These are phyloP conservation scores for Cladophialophora psammophila DNA, from an alignment of 2,329 filamentous ascomycete genomes.

Conservation along the genomic window DNA sequence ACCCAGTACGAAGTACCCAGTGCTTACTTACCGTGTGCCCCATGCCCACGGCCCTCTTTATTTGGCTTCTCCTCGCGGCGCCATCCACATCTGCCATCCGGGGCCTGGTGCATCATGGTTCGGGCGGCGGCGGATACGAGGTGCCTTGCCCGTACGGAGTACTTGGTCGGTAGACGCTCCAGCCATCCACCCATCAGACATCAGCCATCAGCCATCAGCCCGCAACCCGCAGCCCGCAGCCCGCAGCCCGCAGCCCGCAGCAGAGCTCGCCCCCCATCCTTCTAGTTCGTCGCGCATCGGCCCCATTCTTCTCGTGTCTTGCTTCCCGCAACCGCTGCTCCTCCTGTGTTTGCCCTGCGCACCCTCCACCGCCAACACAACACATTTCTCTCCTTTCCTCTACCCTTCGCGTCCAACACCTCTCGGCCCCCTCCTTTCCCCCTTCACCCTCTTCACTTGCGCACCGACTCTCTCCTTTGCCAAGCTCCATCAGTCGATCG, in stretches of 20 bases:
- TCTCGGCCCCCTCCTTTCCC: background rate
- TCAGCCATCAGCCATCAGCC: background rate
- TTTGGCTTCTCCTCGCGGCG: conserved; percentile 2
- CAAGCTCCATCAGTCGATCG: background rate
- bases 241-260: background rate
- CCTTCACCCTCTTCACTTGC: background rate
- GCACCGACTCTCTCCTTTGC: background rate
- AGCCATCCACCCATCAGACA: background rate
- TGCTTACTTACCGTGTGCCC: background rate
- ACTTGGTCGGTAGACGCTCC: background rate
- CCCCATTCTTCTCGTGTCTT: conserved; percentile 6
- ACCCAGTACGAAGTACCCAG: too few species aligned
- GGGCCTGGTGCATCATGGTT: conserved; percentile 6
- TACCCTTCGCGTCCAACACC: too few species aligned
- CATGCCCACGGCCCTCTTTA: conserved; percentile 3
- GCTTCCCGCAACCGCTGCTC: conserved; percentile 1
- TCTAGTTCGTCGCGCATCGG: background rate
- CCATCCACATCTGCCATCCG: conserved; percentile 2
- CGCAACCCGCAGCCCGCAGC: background rate
- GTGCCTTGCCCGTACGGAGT: background rate
- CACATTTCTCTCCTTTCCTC: conserved; percentile 3
- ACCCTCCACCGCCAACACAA: conserved; percentile 1
- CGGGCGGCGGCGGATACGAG: background rate
- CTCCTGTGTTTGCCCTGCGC: background rate
- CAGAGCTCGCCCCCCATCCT: conserved; percentile 1